Evolutionary conservation across 1,284 basidiomycete genomes (phyloP).

Genomic region (Fomitiporia mediterranea): DNA sequence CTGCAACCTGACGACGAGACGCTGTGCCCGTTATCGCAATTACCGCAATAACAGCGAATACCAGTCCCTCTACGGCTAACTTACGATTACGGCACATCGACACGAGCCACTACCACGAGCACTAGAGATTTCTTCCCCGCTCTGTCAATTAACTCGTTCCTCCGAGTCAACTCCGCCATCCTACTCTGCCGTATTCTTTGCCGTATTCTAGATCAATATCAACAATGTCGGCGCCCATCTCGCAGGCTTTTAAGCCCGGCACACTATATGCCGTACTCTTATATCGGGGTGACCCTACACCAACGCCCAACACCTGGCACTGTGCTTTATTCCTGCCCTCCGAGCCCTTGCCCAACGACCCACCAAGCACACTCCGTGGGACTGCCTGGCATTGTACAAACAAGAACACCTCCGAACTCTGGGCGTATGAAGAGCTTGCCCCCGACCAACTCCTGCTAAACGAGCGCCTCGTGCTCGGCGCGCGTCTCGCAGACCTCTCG

Average conservation of each 20-base stretch:
- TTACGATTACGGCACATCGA: background rate
- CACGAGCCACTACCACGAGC: no score
- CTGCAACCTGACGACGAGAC: no score
- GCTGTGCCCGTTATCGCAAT: no score
- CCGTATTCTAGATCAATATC: background rate
- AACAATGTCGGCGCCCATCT: background rate
- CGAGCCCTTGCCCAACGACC: background rate
- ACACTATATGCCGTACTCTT: slow-evolving; percentile 6
- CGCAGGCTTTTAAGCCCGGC: background rate
- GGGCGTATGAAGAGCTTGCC: slow-evolving; percentile 7
- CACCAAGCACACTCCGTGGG: background rate
- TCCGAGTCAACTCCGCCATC: background rate
- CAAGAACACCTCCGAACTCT: background rate
- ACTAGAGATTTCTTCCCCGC: no score
- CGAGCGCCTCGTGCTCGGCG: slow-evolving; percentile 3
- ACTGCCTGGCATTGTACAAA: slow-evolving; percentile 1
- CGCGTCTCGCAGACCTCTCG: slow-evolving; percentile 7
- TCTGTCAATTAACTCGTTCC: background rate
- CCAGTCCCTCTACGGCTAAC: no score
- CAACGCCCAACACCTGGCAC: background rate
- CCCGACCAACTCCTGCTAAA: background rate
- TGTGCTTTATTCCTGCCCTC: slow-evolving; percentile 8
- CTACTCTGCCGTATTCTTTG: background rate
- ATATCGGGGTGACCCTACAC: background rate
- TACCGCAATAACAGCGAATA: background rate